Evolutionary conservation across 2,329 filamentous ascomycete genomes (phyloP), one percentile per base, ranked within the genome.

Genomic region (Lizonia empirigonia): DNA sequence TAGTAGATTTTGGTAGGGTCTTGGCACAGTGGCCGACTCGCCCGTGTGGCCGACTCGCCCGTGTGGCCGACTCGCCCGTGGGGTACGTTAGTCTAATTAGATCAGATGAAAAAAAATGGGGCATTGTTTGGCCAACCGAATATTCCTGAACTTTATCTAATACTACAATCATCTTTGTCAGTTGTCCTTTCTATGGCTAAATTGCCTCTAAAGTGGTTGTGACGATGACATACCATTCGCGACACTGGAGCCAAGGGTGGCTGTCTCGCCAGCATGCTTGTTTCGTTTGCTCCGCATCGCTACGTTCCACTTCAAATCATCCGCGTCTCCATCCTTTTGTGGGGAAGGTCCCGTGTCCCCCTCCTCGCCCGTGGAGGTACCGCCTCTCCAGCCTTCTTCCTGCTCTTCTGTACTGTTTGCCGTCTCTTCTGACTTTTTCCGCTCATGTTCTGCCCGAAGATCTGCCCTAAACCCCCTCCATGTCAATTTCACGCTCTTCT

Each of bases 401-500:
- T 32, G 18, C 18, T 38, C 18, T 23, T 18, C 13, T 23, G 9
- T n/a, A 4, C 13, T 30, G 2, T 27, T 18, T 5, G 8, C 9
- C 13, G 19, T 38, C 3, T n/a, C 5, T 13, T 15, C 20, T 6
- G 13, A 26, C 9, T 18, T 9, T 16, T 22, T 20, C n/a, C 15
- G 35, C 30, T 45, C 37, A 23, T 41, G 30, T 5, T 42, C 42
- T 5, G 30, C 49, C 30, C 30, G 37, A 32, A 52, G 19, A 7
- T 59, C 58, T 5, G 24, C 39, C 7, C 48, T 52, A 30, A 37
- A 48, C 1, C 18, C 48, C 37, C 32, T 60, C 61, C 58, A 61
- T 2, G 52, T 39, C 7, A 61, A 23, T 4, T 29, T 42, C 7
- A 59, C 5, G 7, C 22, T 51, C 19, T 39, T 23, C 75, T 75